phyloP scores from a whole-genome alignment of 768 basidiomycete species.

The Naganishia vishniacii region DNA sequence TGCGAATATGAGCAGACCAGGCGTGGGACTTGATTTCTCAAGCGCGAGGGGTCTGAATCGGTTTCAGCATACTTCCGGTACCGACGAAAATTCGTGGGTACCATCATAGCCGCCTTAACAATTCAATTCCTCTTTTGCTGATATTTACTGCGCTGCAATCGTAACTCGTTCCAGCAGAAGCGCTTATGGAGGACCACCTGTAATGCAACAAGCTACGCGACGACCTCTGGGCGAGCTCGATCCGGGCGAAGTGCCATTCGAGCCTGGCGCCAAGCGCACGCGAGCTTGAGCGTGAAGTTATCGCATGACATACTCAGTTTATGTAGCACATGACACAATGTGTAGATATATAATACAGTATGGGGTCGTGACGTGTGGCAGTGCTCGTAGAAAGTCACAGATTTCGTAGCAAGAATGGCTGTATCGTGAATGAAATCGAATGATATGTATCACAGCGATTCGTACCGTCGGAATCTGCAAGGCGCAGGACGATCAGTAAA shows the following conservation, averaged over 20 bases:
- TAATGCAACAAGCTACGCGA: not conserved
- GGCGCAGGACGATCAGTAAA: not conserved
- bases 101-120: not conserved
- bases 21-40: not conserved
- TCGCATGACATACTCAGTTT: not conserved
- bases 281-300: not conserved
- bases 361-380: not conserved
- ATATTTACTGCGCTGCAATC: not conserved
- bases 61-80: not conserved
- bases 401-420: conserved; percentile 2
- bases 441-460: conserved; percentile 34
- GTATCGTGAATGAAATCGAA: conserved; percentile 3
- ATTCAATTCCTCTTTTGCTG: too few relatives aligned
- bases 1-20: not conserved
- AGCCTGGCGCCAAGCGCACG: conserved; percentile 10
- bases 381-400: not conserved
- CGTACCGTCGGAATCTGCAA: conserved; percentile 45
- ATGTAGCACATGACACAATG: not conserved
- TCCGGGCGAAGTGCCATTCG: conserved; percentile 10
- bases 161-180: not conserved
- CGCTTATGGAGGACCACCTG: not conserved
- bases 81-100: conserved; percentile 1
- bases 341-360: conserved; percentile 11
- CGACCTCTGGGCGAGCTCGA: conserved; percentile 14
- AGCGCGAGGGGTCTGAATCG: conserved; percentile 6